Evolutionary conservation across 1,284 basidiomycete genomes (phyloP).

Genomic region (Cutaneotrichosporon sp.): DNA sequence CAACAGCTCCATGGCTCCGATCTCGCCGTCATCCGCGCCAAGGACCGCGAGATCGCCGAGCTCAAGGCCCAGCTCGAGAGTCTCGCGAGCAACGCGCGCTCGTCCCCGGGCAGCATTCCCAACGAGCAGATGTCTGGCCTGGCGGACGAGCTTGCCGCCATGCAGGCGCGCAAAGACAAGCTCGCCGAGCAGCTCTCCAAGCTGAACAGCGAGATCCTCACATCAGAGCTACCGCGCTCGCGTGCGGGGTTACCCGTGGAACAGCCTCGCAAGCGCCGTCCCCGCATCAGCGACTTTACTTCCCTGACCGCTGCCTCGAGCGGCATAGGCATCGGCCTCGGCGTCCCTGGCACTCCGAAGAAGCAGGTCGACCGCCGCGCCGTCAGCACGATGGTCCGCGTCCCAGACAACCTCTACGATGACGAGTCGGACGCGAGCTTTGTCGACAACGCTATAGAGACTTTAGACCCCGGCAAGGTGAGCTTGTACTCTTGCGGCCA

Average conservation of each 20-base stretch:
- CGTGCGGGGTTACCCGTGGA: slow-evolving; percentile 25
- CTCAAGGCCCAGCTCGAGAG: slow-evolving; percentile 48
- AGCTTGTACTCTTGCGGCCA: background rate
- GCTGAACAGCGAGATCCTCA: slow-evolving; percentile 52
- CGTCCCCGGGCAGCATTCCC: background rate
- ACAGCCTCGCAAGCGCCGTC: slow-evolving; percentile 39
- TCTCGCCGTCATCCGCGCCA: slow-evolving; percentile 53
- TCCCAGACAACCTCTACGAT: slow-evolving; percentile 29
- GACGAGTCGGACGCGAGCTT: background rate
- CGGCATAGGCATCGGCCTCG: slow-evolving; percentile 36
- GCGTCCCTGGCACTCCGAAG: slow-evolving; percentile 21
- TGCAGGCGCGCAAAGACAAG: slow-evolving; percentile 47
- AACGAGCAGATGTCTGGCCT: slow-evolving; percentile 30
- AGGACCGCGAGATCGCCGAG: slow-evolving; percentile 55
- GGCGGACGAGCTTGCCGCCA: slow-evolving; percentile 43
- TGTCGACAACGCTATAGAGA: slow-evolving; percentile 7
- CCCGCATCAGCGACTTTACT: slow-evolving; percentile 51
- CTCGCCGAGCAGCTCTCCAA: slow-evolving; percentile 44
- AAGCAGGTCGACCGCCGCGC: slow-evolving; percentile 41
- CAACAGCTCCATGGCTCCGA: slow-evolving; percentile 47
- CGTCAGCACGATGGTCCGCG: slow-evolving; percentile 44
- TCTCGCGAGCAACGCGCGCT: slow-evolving; percentile 14
- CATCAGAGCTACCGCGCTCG: slow-evolving; percentile 40
- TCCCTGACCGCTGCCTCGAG: slow-evolving; percentile 20
- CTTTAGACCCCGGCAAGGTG: slow-evolving; percentile 16